Base-by-base conservation (phyloP, 2,329 filamentous ascomycete genomes). In the Trichophyton rubrum region DNA sequence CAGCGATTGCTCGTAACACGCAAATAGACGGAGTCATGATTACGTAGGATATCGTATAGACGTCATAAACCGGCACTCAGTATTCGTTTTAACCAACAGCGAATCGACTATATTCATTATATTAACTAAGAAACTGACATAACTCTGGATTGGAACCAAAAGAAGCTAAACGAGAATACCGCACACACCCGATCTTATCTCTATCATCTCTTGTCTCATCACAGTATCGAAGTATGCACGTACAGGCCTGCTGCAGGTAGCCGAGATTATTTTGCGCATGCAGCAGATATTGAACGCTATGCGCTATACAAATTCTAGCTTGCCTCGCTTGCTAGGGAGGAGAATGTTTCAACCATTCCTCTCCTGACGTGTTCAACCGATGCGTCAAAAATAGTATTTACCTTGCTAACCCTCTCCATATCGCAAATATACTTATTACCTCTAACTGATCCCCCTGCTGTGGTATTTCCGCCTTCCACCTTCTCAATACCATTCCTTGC, bases 201-300 rank as follows among this genome's bases (percentile, higher is more conserved):
- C 17, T 47, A 47, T 38, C 33, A 41, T 43, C 20, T 24, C 20
- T n/a, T 27, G 11, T 51, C 20, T 51, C 43, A 4, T 51, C 20
- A n/a, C 43, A 7, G 43, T 6, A 27, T n/a, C 13, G n/a, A 20
- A 3, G n/a, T 33, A n/a, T 55, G 51, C 51, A 35, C 27, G 27
- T 55, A 35, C 51, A 55, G 51, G 51, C 51, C 33, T 55, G 27
- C 51, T 55, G 51, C 51, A 55, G 51, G 13, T 55, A 55, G 51
- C 51, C 51, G 51, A 55, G 51, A 35, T 4, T 55, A 55, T 38
- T 38, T 9, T 9, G 11, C 51, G 38, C 33, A 17, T 30, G 33
- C n/a, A 35, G 20, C 2, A 51, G 11, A 47, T 11, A 17, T 17
- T n/a, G 27, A 30, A 27, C 20, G n/a, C 27, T 55, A 15, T 27